Percentiles rank a stretch among this genome's conserved stretches.
Evolutionary conservation across 202 grass and related monocot species (phyloP).

Genomic region (Carex sylvatica): DNA sequence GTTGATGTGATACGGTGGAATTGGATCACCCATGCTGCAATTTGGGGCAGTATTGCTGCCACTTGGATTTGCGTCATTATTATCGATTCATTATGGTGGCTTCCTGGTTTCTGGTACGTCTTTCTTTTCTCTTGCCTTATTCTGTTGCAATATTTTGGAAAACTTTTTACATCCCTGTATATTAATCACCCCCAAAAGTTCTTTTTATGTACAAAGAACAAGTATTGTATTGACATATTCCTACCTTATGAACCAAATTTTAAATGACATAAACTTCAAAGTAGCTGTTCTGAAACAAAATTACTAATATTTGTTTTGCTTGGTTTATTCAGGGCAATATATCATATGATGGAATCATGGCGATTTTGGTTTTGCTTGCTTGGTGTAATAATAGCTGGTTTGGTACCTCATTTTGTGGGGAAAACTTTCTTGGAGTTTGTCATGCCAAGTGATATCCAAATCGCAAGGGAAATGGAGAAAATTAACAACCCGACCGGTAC

Average conservation of each 20-base stretch:
- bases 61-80: slow-evolving; percentile 89
- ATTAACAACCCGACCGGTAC: slow-evolving; percentile 7
- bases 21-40: slow-evolving; percentile 68
- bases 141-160: not conserved
- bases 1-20: slow-evolving; percentile 92
- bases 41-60: slow-evolving; percentile 90
- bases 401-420: slow-evolving; percentile 73
- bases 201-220: not conserved
- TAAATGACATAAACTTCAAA: not conserved
- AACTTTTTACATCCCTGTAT: not conserved
- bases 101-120: slow-evolving; percentile 88
- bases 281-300: not conserved
- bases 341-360: slow-evolving; percentile 58
- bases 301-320: slow-evolving; percentile 29
- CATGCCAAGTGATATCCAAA: slow-evolving; percentile 74
- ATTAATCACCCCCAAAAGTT: slow-evolving; percentile 11
- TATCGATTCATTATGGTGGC: slow-evolving; percentile 55
- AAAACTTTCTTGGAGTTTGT: slow-evolving; percentile 71
- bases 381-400: slow-evolving; percentile 51
- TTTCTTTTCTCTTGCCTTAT: slow-evolving; percentile 17
- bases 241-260: not conserved
- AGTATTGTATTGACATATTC: not conserved
- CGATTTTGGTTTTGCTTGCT: slow-evolving; percentile 82
- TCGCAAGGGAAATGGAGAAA: slow-evolving; percentile 87
- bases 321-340: slow-evolving; percentile 75